These are phyloP conservation scores for Vaccinium darrowii DNA, from an alignment of 148 eudicot species.

Conservation along the genomic window DNA sequence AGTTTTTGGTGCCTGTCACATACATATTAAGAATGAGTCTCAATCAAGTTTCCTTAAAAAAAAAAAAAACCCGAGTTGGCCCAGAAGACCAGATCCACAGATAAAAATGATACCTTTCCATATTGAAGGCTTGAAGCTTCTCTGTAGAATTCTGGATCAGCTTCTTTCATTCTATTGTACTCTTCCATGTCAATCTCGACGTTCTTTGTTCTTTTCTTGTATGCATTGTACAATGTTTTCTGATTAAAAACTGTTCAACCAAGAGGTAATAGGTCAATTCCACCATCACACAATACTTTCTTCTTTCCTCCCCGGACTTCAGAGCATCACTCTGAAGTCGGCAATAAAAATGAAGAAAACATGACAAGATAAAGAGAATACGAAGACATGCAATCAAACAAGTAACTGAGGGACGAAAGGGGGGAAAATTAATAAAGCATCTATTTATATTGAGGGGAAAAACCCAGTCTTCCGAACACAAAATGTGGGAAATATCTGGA, in stretches of 20 bases:
- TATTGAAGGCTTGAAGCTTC: conserved; percentile 98
- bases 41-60: background rate
- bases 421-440: background rate
- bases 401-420: background rate
- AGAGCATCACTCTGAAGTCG: background rate
- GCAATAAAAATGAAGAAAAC: background rate
- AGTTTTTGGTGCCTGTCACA: conserved; percentile 62
- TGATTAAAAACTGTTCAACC: conserved; percentile 84
- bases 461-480: background rate
- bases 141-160: conserved; percentile 92
- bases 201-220: conserved; percentile 90
- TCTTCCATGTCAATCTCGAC: conserved; percentile 67
- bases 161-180: conserved; percentile 82
- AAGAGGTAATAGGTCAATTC: conserved; percentile 8
- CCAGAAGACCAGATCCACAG: background rate
- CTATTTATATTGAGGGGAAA: background rate
- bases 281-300: background rate
- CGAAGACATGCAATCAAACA: background rate
- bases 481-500: background rate
- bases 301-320: background rate
- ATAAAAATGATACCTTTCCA: conserved; percentile 60
- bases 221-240: conserved; percentile 75
- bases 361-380: background rate
- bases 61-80: background rate
- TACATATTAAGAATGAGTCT: background rate